Base-by-base conservation (phyloP, 257 asterid genomes). In the Craterostigma plantagineum region DNA sequence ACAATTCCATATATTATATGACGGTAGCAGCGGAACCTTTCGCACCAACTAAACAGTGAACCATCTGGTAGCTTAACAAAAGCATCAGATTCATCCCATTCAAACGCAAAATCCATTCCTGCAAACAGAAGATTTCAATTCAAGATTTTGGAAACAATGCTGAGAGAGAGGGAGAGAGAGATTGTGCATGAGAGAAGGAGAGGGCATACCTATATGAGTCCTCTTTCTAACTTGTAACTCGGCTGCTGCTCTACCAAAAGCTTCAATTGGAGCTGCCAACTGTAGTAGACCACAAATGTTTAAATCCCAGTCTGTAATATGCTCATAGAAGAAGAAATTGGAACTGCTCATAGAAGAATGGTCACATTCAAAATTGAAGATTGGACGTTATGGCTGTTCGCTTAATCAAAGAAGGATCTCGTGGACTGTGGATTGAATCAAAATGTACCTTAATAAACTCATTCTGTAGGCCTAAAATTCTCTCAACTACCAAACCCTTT, bases 21-120 rank as follows among this genome's bases (percentile, higher is more conserved):
- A 49, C 54, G 66, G 72, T 76, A 83, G 67, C 93, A 76, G 48
- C 59, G 72, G 40, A 62, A 80, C 12, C 98, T 70, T 56, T 90
- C 98, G 16, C 76, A 71, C 98, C 98, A 90, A 59, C 91, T 90
- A 81, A 90, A 90, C 59, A 90, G 67, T 59, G 95, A 79, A 46
- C 98, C 95, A 51, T 90, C 95, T 9, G 98, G 92, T 51, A 82
- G 84, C 67, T 68, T 64, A 49, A 62, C 73, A 58, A 82, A 90
- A 50, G 93, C 95, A 33, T 75, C 67, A 45, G 71, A 77, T 57
- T 77, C 84, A 40, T 90, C 95, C 93, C 85, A 76, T 37, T 76
- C 76, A 68, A 90, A 83, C 14, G 62, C 83, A 63, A 90, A 77
- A 56, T 82, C 93, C 73, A 90, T 70, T 55, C 98, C 98, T 90